These are phyloP conservation scores for Acanthamoeba castellanii DNA, from an alignment of 208 protist species.

Conservation along the genomic window DNA sequence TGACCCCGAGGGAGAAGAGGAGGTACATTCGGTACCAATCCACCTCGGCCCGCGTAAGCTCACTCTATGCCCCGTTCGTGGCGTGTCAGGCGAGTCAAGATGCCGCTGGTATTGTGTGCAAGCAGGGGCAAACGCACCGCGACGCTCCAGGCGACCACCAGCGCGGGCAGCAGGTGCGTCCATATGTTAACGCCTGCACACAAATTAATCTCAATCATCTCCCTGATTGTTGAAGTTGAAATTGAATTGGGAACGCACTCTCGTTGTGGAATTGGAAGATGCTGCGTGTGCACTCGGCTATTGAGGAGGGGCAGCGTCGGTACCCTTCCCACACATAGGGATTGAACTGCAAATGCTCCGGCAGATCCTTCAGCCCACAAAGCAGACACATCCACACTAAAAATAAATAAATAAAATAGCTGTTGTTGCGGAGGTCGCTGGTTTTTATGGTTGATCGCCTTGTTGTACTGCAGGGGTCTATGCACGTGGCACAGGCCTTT, in stretches of 20 bases:
- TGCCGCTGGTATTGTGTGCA: neutral
- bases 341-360: conserved; percentile 66
- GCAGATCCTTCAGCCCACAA: conserved; percentile 33
- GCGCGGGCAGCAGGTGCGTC: conserved; percentile 62
- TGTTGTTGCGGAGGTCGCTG: no score
- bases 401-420: no score
- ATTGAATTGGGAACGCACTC: conserved; percentile 28
- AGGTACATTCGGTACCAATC: conserved; percentile 7
- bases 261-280: conserved; percentile 67
- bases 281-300: conserved; percentile 7
- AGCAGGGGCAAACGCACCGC: neutral
- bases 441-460: no score
- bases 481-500: no score
- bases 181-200: conserved; percentile 57
- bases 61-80: neutral
- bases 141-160: neutral
- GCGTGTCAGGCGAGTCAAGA: neutral
- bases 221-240: no score
- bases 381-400: neutral
- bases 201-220: neutral
- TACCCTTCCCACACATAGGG: conserved; percentile 47
- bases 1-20: neutral
- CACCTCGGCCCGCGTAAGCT: neutral
- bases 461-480: no score
- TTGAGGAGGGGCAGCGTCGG: neutral